Evolutionary conservation across 305 asterid genomes (phyloP), one percentile per base, ranked within the genome.

Genomic region (Stenogyne calaminthoides): DNA sequence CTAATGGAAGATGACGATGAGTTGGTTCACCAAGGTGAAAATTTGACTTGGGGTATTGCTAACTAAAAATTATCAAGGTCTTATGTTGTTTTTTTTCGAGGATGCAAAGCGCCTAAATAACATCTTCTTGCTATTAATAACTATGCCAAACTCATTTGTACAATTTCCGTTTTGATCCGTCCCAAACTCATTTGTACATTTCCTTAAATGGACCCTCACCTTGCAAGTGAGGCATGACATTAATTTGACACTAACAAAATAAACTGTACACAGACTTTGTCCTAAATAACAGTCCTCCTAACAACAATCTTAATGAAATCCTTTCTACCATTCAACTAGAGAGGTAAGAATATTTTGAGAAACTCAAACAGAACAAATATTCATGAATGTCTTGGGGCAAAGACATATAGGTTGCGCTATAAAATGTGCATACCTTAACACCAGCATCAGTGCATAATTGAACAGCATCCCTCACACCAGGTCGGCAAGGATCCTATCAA

Each of bases 401-500:
- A 36, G 22, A 4, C 8, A 0, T 2, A 7, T 20, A 39, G 27
- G 47, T 16, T 64, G 27, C 18, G 62, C 37, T 36, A 11, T 34
- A 54, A 77, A 42, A 56, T 47, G 49, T 37, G 47, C 74, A 62
- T 69, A 95, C 99, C 98, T 95, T 95, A 39, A 95, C 96, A 46
- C 97, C 99, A 80, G 99, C 97, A 76, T 81, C 60, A 75, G 64
- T 75, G 64, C 99, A 93, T 68, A 93, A 67, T 52, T 86, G 93
- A 76, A 95, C 99, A 42, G 99, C 92, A 12, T 85, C 90, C 81
- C 81, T 83, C 58, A 93, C 99, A 42, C 96, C 85, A 25, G 95
- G 85, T 12, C 98, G 95, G 77, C 98, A 93, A 75, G 99, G 98
- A 88, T 95, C 99, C 99, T 95, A 78, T 60, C 60, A 70, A 62